Evolutionary conservation across 2,329 filamentous ascomycete genomes (phyloP), one percentile per base, ranked within the genome.

Genomic region (Pseudopithomyces chartarum): DNA sequence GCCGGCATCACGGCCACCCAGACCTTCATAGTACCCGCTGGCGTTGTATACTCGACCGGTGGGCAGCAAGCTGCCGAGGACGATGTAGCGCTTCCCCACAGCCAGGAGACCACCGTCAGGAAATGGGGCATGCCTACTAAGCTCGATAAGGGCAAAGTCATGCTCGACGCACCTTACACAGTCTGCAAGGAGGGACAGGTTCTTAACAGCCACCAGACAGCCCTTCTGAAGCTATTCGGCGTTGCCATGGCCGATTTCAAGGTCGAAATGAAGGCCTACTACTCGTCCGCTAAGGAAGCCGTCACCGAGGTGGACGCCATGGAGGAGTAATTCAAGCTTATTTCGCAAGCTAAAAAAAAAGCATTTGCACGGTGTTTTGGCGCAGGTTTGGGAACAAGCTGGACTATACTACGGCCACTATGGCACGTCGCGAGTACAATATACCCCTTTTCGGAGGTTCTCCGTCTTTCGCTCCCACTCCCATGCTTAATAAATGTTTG

Each of bases 161-260:
- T 91, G 62, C 81, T 98, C 49, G 88, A 90, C 66, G 83, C 82
- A 48, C 81, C 81, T 22, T 96, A 93, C 74, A 84, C 84, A 10
- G 87, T 99, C 48, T 98, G 94, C 80, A 87, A 87, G 70, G 88
- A 92, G 76, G 95, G 94, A 11, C 87, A 97, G 73, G 84, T 87
- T 43, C 79, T 99, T 65, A 93, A 97, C 78, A 93, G 90, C 65
- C 85, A 94, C 68, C 95, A 99, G 84, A 97, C 95, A 55, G 89
- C 92, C 62, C 80, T 99, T 72, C 78, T 99, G 77, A 98, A 98
- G 85, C 83, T 97, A 69, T 98, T 99, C 79, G 90, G 92, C 52
- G 86, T 97, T 55, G 91, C 90, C 61, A 86, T 95, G 78, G 91
- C 92, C 56, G 92, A 98, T 80, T 99, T 99, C 81, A 88, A 84